Base-by-base conservation (phyloP, 768 basidiomycete genomes). In the Lentinula guzmanii region DNA sequence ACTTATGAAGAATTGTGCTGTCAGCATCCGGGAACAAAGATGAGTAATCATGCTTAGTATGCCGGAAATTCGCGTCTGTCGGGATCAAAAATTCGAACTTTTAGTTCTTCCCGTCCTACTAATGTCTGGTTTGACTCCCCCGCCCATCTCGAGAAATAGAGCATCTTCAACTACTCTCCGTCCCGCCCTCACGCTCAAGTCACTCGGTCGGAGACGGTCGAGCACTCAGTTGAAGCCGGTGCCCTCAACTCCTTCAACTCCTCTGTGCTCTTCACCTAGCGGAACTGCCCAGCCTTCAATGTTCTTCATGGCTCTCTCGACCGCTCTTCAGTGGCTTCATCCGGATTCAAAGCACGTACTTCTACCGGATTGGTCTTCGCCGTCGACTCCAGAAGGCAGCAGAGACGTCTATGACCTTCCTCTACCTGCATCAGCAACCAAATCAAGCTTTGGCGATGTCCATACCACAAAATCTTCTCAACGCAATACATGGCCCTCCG, bases 151-250 rank as follows among this genome's bases (percentile, higher is more conserved):
- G 67, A 82, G 83, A 68, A 76, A 75, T 68, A 82, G 84, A 60
- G 83, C 86, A 0, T 86, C 82, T 51, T 87, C 86, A 48, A 83
- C 83, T 28, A 82, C 76, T 64, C 78, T 87, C 52, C 76, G 82
- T 37, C 79, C 83, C 37, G 73, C 80, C 9, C 68, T 84, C 55
- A 79, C 86, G 50, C 70, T 82, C 66, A 70, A 73, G 65, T 76
- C 84, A 61, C 79, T 86, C 53, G 85, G 83, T 45, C 77, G 83
- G 61, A 78, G 83, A 62, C 80, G 82, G 15, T 84, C 83, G 9
- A 76, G 75, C 62, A 81, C 80, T 15, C 78, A 75, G 64, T 73
- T 84, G 52, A 71, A 77, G 54, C 33, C 63, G 45, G 57, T 61
- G 52, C 66, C 58, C 61, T 66, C 54, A 58, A 69, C 39, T 54